Conservation (phyloP, 1,139 yeast genomes). For the Diutina neorugosa region DNA sequence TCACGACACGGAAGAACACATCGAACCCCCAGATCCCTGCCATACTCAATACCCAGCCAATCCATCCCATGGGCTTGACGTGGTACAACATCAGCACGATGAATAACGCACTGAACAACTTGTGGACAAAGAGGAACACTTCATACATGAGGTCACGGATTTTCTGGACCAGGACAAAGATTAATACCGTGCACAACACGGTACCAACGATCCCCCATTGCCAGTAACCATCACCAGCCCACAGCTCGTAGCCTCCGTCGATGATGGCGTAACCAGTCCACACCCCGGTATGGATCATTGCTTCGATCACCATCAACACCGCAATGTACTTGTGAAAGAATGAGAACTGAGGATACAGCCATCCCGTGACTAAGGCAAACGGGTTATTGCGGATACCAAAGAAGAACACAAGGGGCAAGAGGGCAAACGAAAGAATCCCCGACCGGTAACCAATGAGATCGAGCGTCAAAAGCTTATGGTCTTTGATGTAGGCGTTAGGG, state of each 20-base stretch:
- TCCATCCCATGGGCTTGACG: slow-evolving; percentile 9
- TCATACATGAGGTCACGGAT: slow-evolving; percentile 8
- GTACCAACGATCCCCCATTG: slow-evolving; percentile 10
- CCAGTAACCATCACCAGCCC: slow-evolving; percentile 9
- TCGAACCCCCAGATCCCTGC: slow-evolving; percentile 9
- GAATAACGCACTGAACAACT: slow-evolving; percentile 8
- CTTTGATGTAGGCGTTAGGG: slow-evolving; percentile 8
- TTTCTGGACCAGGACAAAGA: slow-evolving; percentile 7
- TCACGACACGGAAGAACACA: slow-evolving; percentile 7
- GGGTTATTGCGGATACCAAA: slow-evolving; percentile 10
- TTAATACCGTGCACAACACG: slow-evolving; percentile 6
- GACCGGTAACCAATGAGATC: slow-evolving; percentile 10
- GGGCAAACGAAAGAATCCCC: slow-evolving; percentile 9
- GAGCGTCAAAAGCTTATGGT: slow-evolving; percentile 8
- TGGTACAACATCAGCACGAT: slow-evolving; percentile 10
- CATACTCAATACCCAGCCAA: slow-evolving; percentile 10
- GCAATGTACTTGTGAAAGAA: slow-evolving; percentile 9
- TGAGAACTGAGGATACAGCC: slow-evolving; percentile 8
- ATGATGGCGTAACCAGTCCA: slow-evolving; percentile 10
- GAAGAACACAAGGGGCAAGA: slow-evolving; percentile 9
- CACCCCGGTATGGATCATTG: slow-evolving; percentile 9
- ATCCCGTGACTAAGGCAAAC: slow-evolving; percentile 8
- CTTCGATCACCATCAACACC: slow-evolving; percentile 8
- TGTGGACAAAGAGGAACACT: slow-evolving; percentile 8
- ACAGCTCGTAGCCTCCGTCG: slow-evolving; percentile 7